Conservation (phyloP, 2,329 filamentous ascomycete species). For the Colletotrichum cuscutae region DNA sequence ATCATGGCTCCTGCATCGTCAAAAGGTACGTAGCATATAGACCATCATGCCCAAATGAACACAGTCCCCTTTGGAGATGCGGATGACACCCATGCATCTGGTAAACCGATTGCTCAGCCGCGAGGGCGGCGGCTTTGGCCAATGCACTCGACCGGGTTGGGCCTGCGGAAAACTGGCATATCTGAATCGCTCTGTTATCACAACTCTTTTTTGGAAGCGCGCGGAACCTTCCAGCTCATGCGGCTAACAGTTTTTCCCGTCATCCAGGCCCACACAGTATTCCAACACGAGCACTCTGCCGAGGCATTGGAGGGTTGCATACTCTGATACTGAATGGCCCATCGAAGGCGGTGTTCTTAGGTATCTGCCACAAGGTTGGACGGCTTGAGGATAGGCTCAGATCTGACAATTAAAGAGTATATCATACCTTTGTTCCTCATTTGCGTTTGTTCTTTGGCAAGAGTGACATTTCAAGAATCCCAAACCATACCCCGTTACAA, state of each 20-base stretch:
- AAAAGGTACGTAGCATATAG: conserved; percentile 18
- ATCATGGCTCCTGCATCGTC: not conserved
- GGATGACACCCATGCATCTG: conserved; percentile 35
- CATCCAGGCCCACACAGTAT: conserved; percentile 18
- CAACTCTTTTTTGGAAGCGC: conserved; percentile 14
- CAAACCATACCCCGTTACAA: not conserved
- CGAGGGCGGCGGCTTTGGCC: conserved; percentile 24
- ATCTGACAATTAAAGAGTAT: no score
- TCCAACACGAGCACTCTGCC: not conserved
- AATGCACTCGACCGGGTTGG: conserved; percentile 34
- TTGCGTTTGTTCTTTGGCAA: not conserved
- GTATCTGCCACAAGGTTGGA: not conserved
- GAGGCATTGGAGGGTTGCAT: not conserved
- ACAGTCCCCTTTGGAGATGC: not conserved
- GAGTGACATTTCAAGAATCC: not conserved
- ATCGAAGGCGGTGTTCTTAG: not conserved
- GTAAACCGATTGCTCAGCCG: conserved; percentile 37
- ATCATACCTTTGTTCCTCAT: not conserved
- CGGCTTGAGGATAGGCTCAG: not conserved
- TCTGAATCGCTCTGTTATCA: conserved; percentile 32
- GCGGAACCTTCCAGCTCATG: conserved; percentile 22
- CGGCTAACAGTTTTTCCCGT: conserved; percentile 15
- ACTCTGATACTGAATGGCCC: not conserved
- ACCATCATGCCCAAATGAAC: not conserved
- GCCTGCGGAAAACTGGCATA: conserved; percentile 34